Conservation (phyloP, 2,329 filamentous ascomycete genomes). For the Paecilomyces variotii region DNA sequence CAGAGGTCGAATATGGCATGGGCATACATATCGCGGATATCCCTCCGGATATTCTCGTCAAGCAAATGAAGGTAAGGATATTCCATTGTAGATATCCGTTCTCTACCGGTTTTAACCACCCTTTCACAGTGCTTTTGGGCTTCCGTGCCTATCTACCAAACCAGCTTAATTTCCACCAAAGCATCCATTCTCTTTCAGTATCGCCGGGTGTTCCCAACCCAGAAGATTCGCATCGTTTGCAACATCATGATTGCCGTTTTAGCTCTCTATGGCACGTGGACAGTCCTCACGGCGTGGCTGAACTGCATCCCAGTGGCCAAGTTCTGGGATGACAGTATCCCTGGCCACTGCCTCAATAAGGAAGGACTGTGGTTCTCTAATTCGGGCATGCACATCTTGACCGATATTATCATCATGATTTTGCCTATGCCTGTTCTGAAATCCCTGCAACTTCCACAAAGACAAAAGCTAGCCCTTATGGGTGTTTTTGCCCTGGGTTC, state of each 20-base stretch:
- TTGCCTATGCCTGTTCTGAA: constrained; percentile 36
- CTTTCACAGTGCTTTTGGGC: constrained; percentile 22
- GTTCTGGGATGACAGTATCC: constrained; percentile 19
- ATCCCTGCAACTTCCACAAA: constrained; percentile 29
- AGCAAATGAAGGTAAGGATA: constrained; percentile 3
- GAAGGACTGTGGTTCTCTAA: constrained; percentile 37
- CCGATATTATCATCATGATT: constrained; percentile 34
- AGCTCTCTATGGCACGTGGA: constrained; percentile 24
- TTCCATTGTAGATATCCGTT: not conserved
- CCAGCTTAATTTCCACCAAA: constrained; percentile 25
- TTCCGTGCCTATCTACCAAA: constrained; percentile 26
- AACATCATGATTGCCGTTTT: constrained; percentile 25
- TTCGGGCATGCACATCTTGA: constrained; percentile 34
- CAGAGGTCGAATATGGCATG: constrained; percentile 23
- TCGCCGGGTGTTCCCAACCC: constrained; percentile 24
- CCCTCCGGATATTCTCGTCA: constrained; percentile 6
- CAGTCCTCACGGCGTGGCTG: constrained; percentile 22
- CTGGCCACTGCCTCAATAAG: constrained; percentile 30
- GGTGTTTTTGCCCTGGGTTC: constrained; percentile 35
- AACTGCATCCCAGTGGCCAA: constrained; percentile 22
- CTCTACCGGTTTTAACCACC: not conserved
- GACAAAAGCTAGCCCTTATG: constrained; percentile 33
- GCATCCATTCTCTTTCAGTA: constrained; percentile 30
- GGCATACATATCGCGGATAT: constrained; percentile 16
- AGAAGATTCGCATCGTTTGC: constrained; percentile 23